Base-by-base conservation (phyloP, 768 basidiomycete species). In the Trametes maxima region DNA sequence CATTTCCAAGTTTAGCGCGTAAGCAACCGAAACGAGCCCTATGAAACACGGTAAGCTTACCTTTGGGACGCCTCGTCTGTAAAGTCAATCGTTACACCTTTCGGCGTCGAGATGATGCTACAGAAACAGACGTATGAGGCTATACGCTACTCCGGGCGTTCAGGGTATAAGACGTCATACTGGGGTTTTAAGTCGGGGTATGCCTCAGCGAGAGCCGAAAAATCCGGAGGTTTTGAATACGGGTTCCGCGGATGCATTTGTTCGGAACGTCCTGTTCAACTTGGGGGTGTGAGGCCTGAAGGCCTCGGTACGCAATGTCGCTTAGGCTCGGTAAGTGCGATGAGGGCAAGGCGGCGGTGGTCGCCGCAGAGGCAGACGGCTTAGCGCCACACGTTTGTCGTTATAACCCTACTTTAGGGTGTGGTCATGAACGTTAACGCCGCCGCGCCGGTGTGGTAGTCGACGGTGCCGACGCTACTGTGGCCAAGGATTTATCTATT, bases 31-130 rank as follows among this genome's bases (percentile, higher is more conserved):
- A 28, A 25, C 14, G 24, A 48, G 25, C 43, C 51, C 1, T 24
- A 61, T n/a, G n/a, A n/a, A n/a, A n/a, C n/a, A n/a, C n/a, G n/a
- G n/a, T n/a, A n/a, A n/a, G n/a, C n/a, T n/a, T 67, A 90, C 92
- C 89, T 82, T 71, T 92, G 87, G 3, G 90, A 85, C 1, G 70
- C 70, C n/a, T 84, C 79, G 68, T 90, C 78, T 67, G 87, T 83
- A 70, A 94, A 98, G 71, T 97, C 84, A 59, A 97, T 88, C 0
- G 80, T 81, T 2, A 74, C 59, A 0, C 65, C 65, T 12, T 71
- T 64, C 45, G 69, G 24, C 14, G 67, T 66, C 0, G 21, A 24
- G 24, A 70, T 67, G 24, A 77, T 51, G 47, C 76, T 76, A 39
- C 3, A 10, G 8, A 19, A 39, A 24, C 21, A 5, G 37, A 10